These are phyloP conservation scores for Camelina neglecta DNA, from an alignment of 345 rosid species.

Conservation along the genomic window DNA sequence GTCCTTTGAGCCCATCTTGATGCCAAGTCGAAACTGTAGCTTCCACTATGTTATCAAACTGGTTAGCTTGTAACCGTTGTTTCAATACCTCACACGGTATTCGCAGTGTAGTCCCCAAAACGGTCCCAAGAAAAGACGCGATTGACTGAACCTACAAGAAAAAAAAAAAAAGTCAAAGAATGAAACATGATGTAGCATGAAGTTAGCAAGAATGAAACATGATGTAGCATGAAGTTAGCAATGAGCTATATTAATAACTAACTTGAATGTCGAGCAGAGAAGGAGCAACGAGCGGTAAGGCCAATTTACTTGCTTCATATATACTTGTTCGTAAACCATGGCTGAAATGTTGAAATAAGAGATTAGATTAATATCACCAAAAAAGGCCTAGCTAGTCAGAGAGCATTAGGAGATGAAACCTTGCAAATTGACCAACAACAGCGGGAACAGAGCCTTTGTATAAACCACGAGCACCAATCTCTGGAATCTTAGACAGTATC, in stretches of 20 bases:
- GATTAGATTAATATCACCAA: background rate
- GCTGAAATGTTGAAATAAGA: conserved; percentile 44
- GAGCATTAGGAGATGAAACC: conserved; percentile 49
- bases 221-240: background rate
- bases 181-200: background rate
- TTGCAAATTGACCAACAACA: conserved; percentile 91
- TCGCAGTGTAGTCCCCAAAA: conserved; percentile 83
- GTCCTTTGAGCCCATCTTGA: conserved; percentile 81
- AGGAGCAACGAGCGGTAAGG: conserved; percentile 78
- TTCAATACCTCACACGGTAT: conserved; percentile 95
- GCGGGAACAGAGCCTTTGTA: conserved; percentile 96
- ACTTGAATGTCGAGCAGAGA: conserved; percentile 84
- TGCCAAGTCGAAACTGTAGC: conserved; percentile 81
- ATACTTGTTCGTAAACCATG: conserved; percentile 95
- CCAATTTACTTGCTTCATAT: conserved; percentile 80
- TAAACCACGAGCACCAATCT: conserved; percentile 78
- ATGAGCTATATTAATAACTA: conserved; percentile 42
- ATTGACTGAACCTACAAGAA: conserved; percentile 76
- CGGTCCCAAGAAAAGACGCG: conserved; percentile 81
- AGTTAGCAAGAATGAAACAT: background rate
- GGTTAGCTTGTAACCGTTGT: conserved; percentile 95
- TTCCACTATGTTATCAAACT: conserved; percentile 80
- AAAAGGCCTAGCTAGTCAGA: background rate
- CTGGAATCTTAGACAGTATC: conserved; percentile 79
- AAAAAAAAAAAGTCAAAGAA: conserved; percentile 11